Base-by-base conservation (phyloP, 352 stramenopile species). In the Phytophthora idaei region DNA sequence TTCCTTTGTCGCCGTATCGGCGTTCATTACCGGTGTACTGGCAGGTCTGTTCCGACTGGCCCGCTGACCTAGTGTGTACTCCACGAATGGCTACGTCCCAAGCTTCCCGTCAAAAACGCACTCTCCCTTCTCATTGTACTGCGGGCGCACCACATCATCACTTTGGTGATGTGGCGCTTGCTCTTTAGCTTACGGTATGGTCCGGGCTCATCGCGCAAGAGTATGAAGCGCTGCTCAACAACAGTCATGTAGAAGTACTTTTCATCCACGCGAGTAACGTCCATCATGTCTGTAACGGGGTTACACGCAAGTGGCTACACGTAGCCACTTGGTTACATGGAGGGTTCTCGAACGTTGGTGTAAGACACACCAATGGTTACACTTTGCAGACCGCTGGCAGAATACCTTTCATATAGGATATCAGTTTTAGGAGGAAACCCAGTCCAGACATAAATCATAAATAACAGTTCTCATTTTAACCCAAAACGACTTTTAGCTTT, bases 201-300 rank as follows among this genome's bases (percentile, higher is more conserved):
- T 17, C 32, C 44, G 8, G 44, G 44, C 3, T 31, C 44, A 7
- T 49, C 44, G 17, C 7, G 44, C 44, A 32, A 15, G n/a, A 49
- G 2, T 4, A 49, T 49, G 21, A 32, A 49, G 6, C 17, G 44
- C 11, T 28, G 28, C 31, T 44, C 42, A 28, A 44, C 15, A 15
- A 55, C 48, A 11, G 29, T 55, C 3, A 55, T 14, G 31, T 42
- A 55, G n/a, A 55, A 55, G 48, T 55, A 55, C n/a, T 55, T 55
- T 28, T 41, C 29, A 15, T 42, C 45, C 27, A 51, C 45, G 25
- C 25, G 45, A 27, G 25, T n/a, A 10, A 51, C 45, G 27, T 51
- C 45, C 45, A 34, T 34, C 29, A 34, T 7, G 29, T 34, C 29
- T 21, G 17, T 21, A 21, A 21, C 17, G 0, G 17, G 17, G 17